Base-by-base conservation (phyloP, 805 yeast species). In the Barnettozyma sucrosica region DNA sequence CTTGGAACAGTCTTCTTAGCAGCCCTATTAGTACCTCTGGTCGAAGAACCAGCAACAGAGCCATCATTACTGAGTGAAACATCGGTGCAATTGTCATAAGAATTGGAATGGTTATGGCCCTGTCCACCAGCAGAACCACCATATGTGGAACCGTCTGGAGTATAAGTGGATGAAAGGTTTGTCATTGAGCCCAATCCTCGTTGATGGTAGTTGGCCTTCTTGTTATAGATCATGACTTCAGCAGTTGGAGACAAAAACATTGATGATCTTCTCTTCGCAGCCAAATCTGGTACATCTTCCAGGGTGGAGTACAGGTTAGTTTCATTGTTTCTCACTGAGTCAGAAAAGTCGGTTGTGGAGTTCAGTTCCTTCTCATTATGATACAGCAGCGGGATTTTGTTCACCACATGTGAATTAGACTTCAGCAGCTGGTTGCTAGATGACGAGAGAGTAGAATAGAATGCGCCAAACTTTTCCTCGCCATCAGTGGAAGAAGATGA, bases 231-330 rank as follows among this genome's bases (percentile, higher is more conserved):
- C 77, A 81, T 76, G 16, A 82, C 83, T 57, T 85, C 89, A 16
- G 81, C 82, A 1, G 95, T 87, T 30, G 95, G 95, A 3, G 93
- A 85, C 45, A 85, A 77, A 64, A 83, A 87, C 76, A 83, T 72
- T 3, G 69, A 50, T 18, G 47, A 37, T 51, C 48, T 66, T 47
- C 60, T 63, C 51, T 68, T 66, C 5, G 41, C 18, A 23, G 24
- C 11, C 26, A 37, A 23, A 40, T 58, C 58, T n/a, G 24, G 14
- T 13, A 56, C 47, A 25, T 44, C 37, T 11, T 56, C 58, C 46
- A 58, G 28, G 2, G 61, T 51, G 1, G 64, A 57, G 43, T 33
- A 60, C 3, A 55, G 32, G 3, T 47, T 49, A 11, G 56, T 55
- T 16, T 49, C 47, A 3, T 41, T 13, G 28, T 47, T 45, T 24